Evolutionary conservation across 2,329 filamentous ascomycete species (phyloP).

Genomic region (Pyricularia sp.): DNA sequence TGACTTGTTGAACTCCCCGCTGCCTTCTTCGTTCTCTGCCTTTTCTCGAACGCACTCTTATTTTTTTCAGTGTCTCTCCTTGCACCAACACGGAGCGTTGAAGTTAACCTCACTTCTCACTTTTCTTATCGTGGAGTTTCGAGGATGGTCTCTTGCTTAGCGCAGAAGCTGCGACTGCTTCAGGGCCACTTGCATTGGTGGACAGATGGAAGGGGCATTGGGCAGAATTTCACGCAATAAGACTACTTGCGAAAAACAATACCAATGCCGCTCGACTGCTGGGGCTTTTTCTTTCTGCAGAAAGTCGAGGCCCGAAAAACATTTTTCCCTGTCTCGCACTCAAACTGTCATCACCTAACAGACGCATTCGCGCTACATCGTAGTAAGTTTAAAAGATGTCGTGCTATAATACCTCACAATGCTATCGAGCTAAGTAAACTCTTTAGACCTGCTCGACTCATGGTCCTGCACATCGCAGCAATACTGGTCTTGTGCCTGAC

Average conservation of each 20-base stretch:
- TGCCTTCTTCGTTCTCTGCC: not conserved
- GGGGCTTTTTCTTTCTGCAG: not conserved
- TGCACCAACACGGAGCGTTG: too few species aligned
- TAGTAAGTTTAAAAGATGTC: not conserved
- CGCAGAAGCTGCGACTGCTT: not conserved
- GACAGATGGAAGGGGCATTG: not conserved
- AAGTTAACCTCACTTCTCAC: too few species aligned
- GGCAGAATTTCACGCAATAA: not conserved
- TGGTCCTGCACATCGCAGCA: not conserved
- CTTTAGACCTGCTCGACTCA: not conserved
- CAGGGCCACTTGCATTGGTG: not conserved
- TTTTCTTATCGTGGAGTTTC: not conserved
- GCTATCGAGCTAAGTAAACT: not conserved
- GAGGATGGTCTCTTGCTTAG: too few species aligned
- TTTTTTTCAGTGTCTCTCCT: not conserved
- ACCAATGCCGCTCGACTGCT: not conserved
- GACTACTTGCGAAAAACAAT: not conserved
- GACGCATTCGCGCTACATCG: not conserved
- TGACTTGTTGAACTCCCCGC: not conserved
- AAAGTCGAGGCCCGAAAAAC: not conserved
- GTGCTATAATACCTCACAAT: not conserved
- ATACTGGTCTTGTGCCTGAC: not conserved
- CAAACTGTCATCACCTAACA: not conserved
- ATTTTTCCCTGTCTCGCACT: not conserved
- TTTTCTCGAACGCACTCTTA: not conserved